A percentile compares a stretch with the other conserved stretches of the same genome.
Conservation (phyloP, 1,284 basidiomycete genomes). For the Malassezia sympodialis region DNA sequence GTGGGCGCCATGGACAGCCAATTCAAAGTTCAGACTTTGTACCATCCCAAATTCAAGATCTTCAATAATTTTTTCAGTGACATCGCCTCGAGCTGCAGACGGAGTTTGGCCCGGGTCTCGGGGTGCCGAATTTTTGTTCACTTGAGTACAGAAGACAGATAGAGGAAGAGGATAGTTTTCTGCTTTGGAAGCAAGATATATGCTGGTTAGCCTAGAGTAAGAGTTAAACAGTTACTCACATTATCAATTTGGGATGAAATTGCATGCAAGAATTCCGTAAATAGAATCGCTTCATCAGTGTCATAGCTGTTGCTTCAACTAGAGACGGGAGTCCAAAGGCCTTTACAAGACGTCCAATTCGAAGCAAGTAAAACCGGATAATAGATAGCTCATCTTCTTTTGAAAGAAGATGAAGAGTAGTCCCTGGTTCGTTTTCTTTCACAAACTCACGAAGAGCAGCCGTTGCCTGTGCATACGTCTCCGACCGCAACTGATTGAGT, state of each 20-base stretch:
- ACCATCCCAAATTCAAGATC: slow-evolving; percentile 90
- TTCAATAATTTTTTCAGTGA: slow-evolving; percentile 65
- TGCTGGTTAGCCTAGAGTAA: slow-evolving; percentile 68
- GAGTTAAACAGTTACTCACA: slow-evolving; percentile 56
- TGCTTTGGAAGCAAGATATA: slow-evolving; percentile 93
- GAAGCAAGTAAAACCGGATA: slow-evolving; percentile 77
- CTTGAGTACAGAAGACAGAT: slow-evolving; percentile 57
- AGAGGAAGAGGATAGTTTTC: slow-evolving; percentile 84
- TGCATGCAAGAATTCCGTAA: slow-evolving; percentile 97
- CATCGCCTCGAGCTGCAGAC: slow-evolving; percentile 56
- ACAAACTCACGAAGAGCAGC: slow-evolving; percentile 17
- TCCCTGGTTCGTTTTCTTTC: slow-evolving; percentile 13
- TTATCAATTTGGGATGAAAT: slow-evolving; percentile 95
- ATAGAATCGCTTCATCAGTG: slow-evolving; percentile 92
- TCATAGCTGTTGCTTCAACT: slow-evolving; percentile 82
- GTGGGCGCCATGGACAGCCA: slow-evolving; percentile 81
- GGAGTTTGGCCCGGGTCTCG: slow-evolving; percentile 53
- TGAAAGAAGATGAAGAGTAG: slow-evolving; percentile 57
- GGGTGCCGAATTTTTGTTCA: slow-evolving; percentile 6
- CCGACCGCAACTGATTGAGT: slow-evolving; percentile 16
- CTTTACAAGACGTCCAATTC: slow-evolving; percentile 72
- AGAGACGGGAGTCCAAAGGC: slow-evolving; percentile 79
- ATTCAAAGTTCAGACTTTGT: slow-evolving; percentile 84
- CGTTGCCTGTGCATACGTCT: slow-evolving; percentile 12
- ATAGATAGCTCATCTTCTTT: slow-evolving; percentile 77